Conservation (phyloP, 495 filamentous ascomycete genomes). For the Penicillium robsamsonii region DNA sequence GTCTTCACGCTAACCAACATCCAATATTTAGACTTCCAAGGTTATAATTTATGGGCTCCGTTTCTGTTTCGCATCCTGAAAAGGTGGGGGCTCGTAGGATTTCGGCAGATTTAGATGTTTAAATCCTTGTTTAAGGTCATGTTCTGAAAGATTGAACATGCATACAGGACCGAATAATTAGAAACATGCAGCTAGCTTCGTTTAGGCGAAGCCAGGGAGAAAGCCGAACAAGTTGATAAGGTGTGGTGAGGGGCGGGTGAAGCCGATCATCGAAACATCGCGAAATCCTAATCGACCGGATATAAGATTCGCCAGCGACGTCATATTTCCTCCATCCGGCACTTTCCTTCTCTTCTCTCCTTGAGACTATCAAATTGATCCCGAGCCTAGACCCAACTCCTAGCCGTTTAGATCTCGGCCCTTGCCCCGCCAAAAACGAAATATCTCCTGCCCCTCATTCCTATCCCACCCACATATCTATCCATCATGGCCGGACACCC, state of each 20-base stretch:
- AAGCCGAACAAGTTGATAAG: conserved; percentile 5
- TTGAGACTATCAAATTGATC: not conserved
- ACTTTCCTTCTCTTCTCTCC: not conserved
- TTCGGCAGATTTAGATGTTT: not conserved
- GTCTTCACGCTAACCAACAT: not conserved
- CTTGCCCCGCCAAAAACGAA: conserved; percentile 7
- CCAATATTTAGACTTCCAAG: not conserved
- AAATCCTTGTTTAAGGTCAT: not conserved
- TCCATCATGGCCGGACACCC: conserved; percentile 55
- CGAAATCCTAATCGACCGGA: not conserved
- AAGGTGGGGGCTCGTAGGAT: no score
- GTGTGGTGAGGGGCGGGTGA: conserved; percentile 8
- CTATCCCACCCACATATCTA: conserved; percentile 2
- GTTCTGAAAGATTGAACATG: no score
- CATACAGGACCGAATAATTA: no score
- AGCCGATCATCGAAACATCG: not conserved
- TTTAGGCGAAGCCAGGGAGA: not conserved
- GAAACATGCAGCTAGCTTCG: not conserved
- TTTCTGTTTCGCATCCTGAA: no score
- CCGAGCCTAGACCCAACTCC: not conserved
- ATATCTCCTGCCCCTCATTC: conserved; percentile 5
- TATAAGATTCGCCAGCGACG: conserved; percentile 2
- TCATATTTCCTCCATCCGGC: conserved; percentile 6
- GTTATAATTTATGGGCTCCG: no score
- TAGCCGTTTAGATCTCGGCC: conserved; percentile 3